These are phyloP conservation scores for Suhomyces prunicola DNA, from an alignment of 805 yeast species.

Conservation along the genomic window DNA sequence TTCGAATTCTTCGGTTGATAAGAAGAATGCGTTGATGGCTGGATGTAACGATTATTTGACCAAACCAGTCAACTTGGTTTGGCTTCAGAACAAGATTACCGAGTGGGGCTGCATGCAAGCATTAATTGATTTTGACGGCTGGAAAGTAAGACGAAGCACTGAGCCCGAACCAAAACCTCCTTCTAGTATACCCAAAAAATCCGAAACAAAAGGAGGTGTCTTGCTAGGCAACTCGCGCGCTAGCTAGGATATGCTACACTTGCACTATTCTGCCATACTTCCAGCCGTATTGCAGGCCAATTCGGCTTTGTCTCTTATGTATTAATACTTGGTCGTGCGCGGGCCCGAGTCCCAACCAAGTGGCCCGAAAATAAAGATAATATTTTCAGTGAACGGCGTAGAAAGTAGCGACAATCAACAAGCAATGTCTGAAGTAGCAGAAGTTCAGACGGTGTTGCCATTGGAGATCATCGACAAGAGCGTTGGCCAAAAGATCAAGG, in stretches of 20 bases:
- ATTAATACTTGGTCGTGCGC: not conserved
- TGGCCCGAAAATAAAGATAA: not conserved
- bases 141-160: constrained; percentile 45
- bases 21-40: constrained; percentile 87
- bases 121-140: constrained; percentile 88
- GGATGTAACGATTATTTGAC: constrained; percentile 97
- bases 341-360: not conserved
- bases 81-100: constrained; percentile 90
- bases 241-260: not conserved
- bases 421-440: constrained; percentile 3
- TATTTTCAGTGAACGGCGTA: not conserved
- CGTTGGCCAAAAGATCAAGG: constrained; percentile 76
- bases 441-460: constrained; percentile 46
- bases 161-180: not conserved
- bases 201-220: not conserved
- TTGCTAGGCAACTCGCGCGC: not conserved
- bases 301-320: not conserved
- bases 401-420: not conserved
- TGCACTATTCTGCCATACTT: not conserved
- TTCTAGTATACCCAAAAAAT: not conserved
- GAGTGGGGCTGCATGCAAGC: constrained; percentile 99
- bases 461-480: constrained; percentile 85
- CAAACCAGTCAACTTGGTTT: constrained; percentile 89
- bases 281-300: constrained; percentile 1
- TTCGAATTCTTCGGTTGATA: constrained; percentile 72